Conservation (phyloP, 805 yeast genomes). For the Saturnispora hagleri region DNA sequence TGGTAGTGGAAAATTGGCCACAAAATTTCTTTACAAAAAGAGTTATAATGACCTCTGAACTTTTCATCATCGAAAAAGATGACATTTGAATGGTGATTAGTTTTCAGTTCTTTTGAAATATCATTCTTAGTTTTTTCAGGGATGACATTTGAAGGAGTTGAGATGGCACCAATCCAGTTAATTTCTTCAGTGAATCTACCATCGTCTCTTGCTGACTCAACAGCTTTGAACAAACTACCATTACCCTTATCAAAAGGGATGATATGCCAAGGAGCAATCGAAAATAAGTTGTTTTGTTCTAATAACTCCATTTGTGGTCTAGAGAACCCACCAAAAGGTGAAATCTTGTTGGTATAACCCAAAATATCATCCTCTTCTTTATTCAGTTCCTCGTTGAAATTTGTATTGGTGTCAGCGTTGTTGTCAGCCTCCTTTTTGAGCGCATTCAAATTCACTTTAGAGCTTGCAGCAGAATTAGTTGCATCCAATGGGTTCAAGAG, state of each 20-base stretch:
- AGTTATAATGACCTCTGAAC: conserved; percentile 83
- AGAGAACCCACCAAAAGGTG: conserved; percentile 71
- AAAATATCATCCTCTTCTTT: conserved; percentile 12
- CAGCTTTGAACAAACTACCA: conserved; percentile 81
- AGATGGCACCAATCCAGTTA: conserved; percentile 84
- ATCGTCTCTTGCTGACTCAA: conserved; percentile 46
- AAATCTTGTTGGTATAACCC: conserved; percentile 27
- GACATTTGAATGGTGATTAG: conserved; percentile 49
- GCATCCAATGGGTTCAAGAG: background rate
- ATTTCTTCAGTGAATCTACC: conserved; percentile 23
- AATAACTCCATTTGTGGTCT: conserved; percentile 40
- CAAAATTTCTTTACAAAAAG: conserved; percentile 85
- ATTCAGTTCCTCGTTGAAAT: background rate
- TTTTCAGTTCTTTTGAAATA: conserved; percentile 39
- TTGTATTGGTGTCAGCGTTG: background rate
- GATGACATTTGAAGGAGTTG: conserved; percentile 82
- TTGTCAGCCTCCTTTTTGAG: background rate
- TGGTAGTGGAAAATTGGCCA: conserved; percentile 96
- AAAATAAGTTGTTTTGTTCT: conserved; percentile 37
- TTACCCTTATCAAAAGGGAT: conserved; percentile 69
- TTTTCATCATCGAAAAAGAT: conserved; percentile 70
- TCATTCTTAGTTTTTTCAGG: conserved; percentile 45
- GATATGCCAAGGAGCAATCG: conserved; percentile 64
- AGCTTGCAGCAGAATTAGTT: background rate
- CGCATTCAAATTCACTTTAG: background rate